Evolutionary conservation across 768 basidiomycete species (phyloP), one percentile per base, ranked within the genome.

Genomic region (Dendrothele bispora): DNA sequence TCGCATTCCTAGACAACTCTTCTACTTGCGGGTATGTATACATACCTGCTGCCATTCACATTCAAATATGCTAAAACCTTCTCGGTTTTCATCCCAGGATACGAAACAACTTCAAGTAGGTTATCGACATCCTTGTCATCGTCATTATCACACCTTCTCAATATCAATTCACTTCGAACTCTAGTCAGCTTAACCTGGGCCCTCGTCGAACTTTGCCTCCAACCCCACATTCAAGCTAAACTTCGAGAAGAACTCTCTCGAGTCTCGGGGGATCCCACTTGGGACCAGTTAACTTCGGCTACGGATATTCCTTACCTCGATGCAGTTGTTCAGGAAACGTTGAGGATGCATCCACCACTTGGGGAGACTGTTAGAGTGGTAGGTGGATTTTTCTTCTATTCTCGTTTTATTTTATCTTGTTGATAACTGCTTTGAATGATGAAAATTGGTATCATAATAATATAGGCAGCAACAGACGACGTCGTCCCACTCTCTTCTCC

Each of bases 71-170:
- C 18, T 35, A 21, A 43, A 15, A 25, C 43, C 43, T 27, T 25
- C 52, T 34, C 39, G 34, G 40, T 25, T n/a, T 8, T 39, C 38
- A 14, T 54, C n/a, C 41, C 54, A 65, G 78, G 78, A 29, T 82
- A 81, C 44, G 79, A 80, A 61, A 80, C 79, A 4, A 81, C 79
- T 2, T 74, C 74, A 1, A 70, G 74, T 75, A 51, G 39, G 71
- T 61, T 21, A 43, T 17, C 30, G 22, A 14, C 37, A 1, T 22
- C 15, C 15, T 45, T 29, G 51, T 20, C 10, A 15, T n/a, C n/a
- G n/a, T n/a, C n/a, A n/a, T n/a, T 35, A 29, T 11, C 12, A 21
- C 25, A 26, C 2, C 18, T 39, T 26, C 20, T 8, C 30, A 15
- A n/a, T n/a, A n/a, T 29, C 36, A 17, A 17, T 29, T 21, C 38